Conservation (phyloP, 2,329 filamentous ascomycete genomes). For the Hypoxylon rubiginosum region DNA sequence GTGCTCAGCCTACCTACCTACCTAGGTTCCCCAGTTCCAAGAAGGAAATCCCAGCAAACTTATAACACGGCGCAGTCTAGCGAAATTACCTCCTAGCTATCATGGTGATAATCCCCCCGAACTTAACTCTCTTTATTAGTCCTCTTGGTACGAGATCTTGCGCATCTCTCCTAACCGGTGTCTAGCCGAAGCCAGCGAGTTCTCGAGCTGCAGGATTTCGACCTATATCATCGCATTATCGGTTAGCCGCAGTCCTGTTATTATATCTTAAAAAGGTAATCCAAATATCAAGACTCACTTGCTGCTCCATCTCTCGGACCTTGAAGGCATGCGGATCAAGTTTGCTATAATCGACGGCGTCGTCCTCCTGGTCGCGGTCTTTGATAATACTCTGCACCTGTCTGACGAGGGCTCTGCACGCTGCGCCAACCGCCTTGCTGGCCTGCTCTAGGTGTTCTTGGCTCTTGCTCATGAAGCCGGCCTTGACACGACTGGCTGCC, state of each 20-base stretch:
- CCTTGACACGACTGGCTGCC: slow-evolving; percentile 95
- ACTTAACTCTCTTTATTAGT: slow-evolving; percentile 62
- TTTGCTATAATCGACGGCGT: slow-evolving; percentile 87
- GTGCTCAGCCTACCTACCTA: not conserved
- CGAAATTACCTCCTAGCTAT: not conserved
- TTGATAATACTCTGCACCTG: slow-evolving; percentile 97
- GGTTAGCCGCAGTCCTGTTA: slow-evolving; percentile 7
- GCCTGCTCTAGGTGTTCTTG: slow-evolving; percentile 93
- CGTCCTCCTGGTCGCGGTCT: slow-evolving; percentile 84
- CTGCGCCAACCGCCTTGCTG: slow-evolving; percentile 90
- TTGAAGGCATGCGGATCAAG: slow-evolving; percentile 97
- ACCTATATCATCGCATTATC: slow-evolving; percentile 70
- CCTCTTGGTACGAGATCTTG: slow-evolving; percentile 94
- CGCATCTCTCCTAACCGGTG: slow-evolving; percentile 95
- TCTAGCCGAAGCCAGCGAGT: slow-evolving; percentile 82
- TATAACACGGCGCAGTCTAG: not conserved
- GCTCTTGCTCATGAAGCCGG: slow-evolving; percentile 96
- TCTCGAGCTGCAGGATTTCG: slow-evolving; percentile 96
- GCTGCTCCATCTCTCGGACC: slow-evolving; percentile 98
- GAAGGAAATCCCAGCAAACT: not conserved
- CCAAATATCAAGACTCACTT: slow-evolving; percentile 71
- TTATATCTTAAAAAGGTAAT: not conserved
- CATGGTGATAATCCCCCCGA: not conserved
- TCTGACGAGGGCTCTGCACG: slow-evolving; percentile 87
- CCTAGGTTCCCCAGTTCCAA: not conserved